Base-by-base conservation (phyloP, 805 yeast genomes). In the Myxozyma sirexii region DNA sequence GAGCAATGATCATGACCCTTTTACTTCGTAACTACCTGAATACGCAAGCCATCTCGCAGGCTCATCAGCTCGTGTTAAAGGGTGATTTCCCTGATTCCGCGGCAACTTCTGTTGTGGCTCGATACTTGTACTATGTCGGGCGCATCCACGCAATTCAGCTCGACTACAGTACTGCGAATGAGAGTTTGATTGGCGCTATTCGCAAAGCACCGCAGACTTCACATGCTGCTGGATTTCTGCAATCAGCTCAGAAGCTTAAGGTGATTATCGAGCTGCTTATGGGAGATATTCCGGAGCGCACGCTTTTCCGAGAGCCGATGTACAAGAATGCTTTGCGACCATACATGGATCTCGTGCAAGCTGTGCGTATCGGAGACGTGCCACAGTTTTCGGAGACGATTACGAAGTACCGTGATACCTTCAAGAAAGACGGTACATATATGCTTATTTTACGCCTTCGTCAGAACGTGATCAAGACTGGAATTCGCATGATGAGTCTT, bases 401-500 rank as follows among this genome's bases (percentile, higher is more conserved):
- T 67, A 75, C 77, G 39, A 81, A 82, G 68, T 86, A 86, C 71
- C 88, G 85, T 65, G 75, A 75, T 0, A 77, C 74, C 38, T 84
- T 92, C 67, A 80, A 84, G 69, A 81, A 77, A 60, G 99, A 94
- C 74, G 90, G 87, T 51, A 89, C 86, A 68, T 89, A 85, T 72
- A 88, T 90, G 41, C 80, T 94, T 68, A 94, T 94, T 46, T 81
- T 90, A 47, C 84, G 98, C 70, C 80, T 94, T 71, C 88, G 97
- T 73, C 97, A 96, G 72, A 94, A 93, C 73, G 99, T 94, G 63
- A 94, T 94, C 76, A 94, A 93, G 77, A 92, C 99, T 0, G 99
- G 99, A 71, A 90, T 94, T 62, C 84, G 98, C 74, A 88, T 90
- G 70, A 90, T 94, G 70, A 89, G 97, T 12, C 78, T 94, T 69